These are phyloP conservation scores for Phyllosticta citriasiana DNA, from an alignment of 2,329 filamentous ascomycete species.

Conservation along the genomic window DNA sequence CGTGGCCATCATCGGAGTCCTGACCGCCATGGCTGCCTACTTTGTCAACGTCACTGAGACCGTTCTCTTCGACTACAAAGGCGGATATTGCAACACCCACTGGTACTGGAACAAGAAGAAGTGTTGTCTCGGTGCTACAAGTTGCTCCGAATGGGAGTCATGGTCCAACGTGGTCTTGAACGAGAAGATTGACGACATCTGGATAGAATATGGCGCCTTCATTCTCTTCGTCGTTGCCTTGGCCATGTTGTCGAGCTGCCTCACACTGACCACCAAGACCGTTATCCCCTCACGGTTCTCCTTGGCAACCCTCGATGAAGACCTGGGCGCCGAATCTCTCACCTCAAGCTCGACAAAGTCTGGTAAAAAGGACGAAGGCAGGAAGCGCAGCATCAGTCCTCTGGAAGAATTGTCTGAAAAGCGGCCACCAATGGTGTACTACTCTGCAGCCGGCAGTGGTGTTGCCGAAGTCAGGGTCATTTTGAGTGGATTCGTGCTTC, in stretches of 20 bases:
- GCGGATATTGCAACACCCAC: slow-evolving; percentile 63
- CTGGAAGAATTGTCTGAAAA: slow-evolving; percentile 29
- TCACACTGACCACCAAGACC: slow-evolving; percentile 87
- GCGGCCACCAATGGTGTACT: slow-evolving; percentile 75
- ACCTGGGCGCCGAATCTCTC: slow-evolving; percentile 57
- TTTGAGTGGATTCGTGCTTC: slow-evolving; percentile 91
- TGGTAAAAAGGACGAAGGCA: slow-evolving; percentile 34
- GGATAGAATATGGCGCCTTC: slow-evolving; percentile 72
- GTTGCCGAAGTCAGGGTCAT: slow-evolving; percentile 97
- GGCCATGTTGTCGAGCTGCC: slow-evolving; percentile 60
- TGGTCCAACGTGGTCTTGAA: slow-evolving; percentile 53
- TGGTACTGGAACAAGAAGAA: slow-evolving; percentile 67
- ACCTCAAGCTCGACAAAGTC: slow-evolving; percentile 26
- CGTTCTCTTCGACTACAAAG: slow-evolving; percentile 80
- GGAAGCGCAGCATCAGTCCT: slow-evolving; percentile 31
- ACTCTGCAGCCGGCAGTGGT: slow-evolving; percentile 89
- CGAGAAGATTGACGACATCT: slow-evolving; percentile 38
- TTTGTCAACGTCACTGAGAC: slow-evolving; percentile 80
- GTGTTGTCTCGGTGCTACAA: slow-evolving; percentile 48
- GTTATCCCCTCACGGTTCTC: slow-evolving; percentile 82
- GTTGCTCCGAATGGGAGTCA: slow-evolving; percentile 50
- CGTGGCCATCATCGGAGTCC: slow-evolving; percentile 76
- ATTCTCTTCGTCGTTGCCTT: slow-evolving; percentile 61
- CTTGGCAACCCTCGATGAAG: slow-evolving; percentile 83
- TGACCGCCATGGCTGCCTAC: slow-evolving; percentile 81